Base-by-base conservation (phyloP, 1,139 yeast species). In the Candida neerlandica region DNA sequence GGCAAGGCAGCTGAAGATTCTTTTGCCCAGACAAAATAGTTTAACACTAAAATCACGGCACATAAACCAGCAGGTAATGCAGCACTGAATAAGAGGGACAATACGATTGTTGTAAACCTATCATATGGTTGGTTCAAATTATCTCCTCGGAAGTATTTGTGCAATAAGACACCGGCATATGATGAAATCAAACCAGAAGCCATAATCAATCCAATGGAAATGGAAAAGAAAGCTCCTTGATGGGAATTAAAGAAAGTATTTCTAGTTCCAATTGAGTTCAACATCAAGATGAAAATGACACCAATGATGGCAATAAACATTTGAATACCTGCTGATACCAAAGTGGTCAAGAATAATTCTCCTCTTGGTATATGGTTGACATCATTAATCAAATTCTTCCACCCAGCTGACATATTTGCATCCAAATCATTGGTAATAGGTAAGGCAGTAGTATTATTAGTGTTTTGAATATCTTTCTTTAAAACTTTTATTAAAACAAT, bases 1-100 rank as follows among this genome's bases (percentile, higher is more conserved):
- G 96, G 96, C 44, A 89, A 69, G 0, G 94, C 94, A 46, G 81
- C 77, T 0, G 95, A 84, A 0, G 96, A 85, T 53, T 85, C 86
- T 59, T 85, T 79, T 1, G 87, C 86, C 89, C 94, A 87, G 2
- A 88, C 84, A 50, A 89, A 80, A 54, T 81, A 71, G 64, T 89
- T 89, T 52, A 88, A 70, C 23, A 80, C 63, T 21, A 87, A 64
- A 2, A 86, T 73, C 2, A 82, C 70, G 1, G 79, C 53, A 52
- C 88, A 67, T 0, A 85, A 72, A 14, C 81, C 53, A 2, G 81
- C 80, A 1, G 96, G 95, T 37, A 89, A 73, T 41, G 67, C 62
- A 5, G 86, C 85, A 47, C 88, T 84, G 57, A 83, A 85, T 23
- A 82, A 53, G 12, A 83, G 59, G 5, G 89, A 75, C 41, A 77